phyloP scores from a whole-genome alignment of 139 green algal genomes.

The Limnomonas spitsbergensis region DNA sequence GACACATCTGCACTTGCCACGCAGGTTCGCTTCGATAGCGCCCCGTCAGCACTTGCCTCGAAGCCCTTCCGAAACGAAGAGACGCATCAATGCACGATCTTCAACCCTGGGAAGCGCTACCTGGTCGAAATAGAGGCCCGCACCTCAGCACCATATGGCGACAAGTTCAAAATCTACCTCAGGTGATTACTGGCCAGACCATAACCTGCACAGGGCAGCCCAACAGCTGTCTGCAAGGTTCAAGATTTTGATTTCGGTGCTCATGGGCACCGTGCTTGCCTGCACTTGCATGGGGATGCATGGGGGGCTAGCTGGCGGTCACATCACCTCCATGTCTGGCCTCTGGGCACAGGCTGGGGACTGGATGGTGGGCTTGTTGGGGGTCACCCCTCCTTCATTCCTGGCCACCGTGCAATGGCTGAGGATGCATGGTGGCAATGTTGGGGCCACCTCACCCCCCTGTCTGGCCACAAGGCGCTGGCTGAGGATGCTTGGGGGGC shows the following conservation, averaged over 20 bases:
- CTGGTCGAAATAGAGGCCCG: conserved; percentile 25
- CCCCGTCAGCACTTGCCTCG: conserved; percentile 29
- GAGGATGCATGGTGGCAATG: too few relatives aligned
- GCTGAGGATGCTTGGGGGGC: too few relatives aligned
- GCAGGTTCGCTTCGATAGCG: conserved; percentile 35
- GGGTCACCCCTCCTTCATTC: too few relatives aligned
- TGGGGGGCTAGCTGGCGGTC: too few relatives aligned
- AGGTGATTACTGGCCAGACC: too few relatives aligned
- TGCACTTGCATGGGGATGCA: too few relatives aligned
- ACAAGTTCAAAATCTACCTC: conserved; percentile 50
- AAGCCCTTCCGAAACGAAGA: conserved; percentile 49
- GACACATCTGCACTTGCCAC: background rate
- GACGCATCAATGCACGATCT: conserved; percentile 16
- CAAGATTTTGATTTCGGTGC: background rate
- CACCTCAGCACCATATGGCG: conserved; percentile 43
- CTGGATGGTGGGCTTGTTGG: too few relatives aligned
- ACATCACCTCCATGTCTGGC: too few relatives aligned
- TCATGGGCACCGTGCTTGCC: background rate
- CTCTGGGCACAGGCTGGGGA: too few relatives aligned
- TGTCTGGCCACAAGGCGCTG: too few relatives aligned
- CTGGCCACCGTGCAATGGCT: too few relatives aligned
- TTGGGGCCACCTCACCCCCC: too few relatives aligned
- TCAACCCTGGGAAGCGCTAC: conserved; percentile 26
- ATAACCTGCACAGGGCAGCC: background rate
- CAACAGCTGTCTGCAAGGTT: background rate